Conservation (phyloP, 768 basidiomycete genomes). For the Leucosporidium scottii region DNA sequence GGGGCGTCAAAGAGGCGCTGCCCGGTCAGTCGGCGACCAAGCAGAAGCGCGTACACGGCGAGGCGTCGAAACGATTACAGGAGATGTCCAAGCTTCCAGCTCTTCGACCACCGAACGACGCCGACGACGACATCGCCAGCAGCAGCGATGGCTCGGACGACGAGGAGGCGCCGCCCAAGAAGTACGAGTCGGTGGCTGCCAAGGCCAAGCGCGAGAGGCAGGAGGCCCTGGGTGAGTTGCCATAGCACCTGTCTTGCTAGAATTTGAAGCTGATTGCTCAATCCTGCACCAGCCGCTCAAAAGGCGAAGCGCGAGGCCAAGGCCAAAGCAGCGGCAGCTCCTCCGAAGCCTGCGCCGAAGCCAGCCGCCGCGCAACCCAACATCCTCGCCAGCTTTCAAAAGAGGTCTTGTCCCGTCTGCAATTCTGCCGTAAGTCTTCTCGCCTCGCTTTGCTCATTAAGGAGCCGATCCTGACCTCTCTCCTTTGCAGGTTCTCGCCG, state of each 20-base stretch:
- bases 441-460: no score
- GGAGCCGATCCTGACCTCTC: no score
- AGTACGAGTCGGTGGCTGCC: slow-evolving; percentile 16
- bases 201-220: slow-evolving; percentile 16
- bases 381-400: neutral
- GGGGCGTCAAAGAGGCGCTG: neutral
- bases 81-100: neutral
- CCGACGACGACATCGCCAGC: slow-evolving; percentile 15
- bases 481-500: no score
- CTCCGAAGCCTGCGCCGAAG: neutral
- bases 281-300: neutral
- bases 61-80: slow-evolving; percentile 8
- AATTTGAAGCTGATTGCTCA: neutral
- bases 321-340: neutral
- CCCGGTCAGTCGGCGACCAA: neutral
- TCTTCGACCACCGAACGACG: slow-evolving; percentile 3
- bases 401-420: no score
- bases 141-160: neutral
- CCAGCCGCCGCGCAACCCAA: neutral
- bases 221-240: slow-evolving; percentile 8
- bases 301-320: neutral
- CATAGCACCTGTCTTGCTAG: neutral
- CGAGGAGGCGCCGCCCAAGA: neutral
- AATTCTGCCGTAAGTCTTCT: no score
- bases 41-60: slow-evolving; percentile 8